Conservation (phyloP, 805 yeast species). For the Blastobotrys peoriensis region DNA sequence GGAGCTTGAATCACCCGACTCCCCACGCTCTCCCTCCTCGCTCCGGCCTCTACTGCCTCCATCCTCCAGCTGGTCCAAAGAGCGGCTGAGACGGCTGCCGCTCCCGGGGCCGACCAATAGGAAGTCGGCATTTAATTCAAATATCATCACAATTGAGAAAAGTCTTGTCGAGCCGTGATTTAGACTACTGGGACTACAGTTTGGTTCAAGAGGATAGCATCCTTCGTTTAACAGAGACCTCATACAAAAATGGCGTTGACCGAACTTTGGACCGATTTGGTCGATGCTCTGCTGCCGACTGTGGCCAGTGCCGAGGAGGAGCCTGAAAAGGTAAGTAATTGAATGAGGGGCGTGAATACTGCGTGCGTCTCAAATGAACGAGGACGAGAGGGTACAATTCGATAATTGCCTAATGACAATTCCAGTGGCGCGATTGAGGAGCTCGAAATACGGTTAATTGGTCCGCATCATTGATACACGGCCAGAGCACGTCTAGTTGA, state of each 20-base stretch:
- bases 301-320: slow-evolving; percentile 71
- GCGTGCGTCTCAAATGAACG: not conserved
- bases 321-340: slow-evolving; percentile 18
- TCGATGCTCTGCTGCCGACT: slow-evolving; percentile 73
- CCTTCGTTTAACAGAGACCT: not conserved
- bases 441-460: not conserved
- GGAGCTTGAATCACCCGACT: too few species aligned
- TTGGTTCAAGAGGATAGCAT: not conserved
- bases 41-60: too few species aligned
- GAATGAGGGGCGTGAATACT: not conserved
- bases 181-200: not conserved
- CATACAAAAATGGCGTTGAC: slow-evolving; percentile 18
- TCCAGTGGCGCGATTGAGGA: too few species aligned
- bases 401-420: too few species aligned
- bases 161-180: not conserved
- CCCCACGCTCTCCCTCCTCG: too few species aligned
- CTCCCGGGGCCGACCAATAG: not conserved
- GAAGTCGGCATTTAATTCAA: not conserved
- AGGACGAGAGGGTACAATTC: too few species aligned
- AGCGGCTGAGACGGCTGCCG: too few species aligned
- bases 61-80: too few species aligned
- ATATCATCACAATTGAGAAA: not conserved
- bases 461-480: too few species aligned
- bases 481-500: too few species aligned
- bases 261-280: slow-evolving; percentile 45